Conservation (phyloP, 768 basidiomycete species). For the Galerina marginata region DNA sequence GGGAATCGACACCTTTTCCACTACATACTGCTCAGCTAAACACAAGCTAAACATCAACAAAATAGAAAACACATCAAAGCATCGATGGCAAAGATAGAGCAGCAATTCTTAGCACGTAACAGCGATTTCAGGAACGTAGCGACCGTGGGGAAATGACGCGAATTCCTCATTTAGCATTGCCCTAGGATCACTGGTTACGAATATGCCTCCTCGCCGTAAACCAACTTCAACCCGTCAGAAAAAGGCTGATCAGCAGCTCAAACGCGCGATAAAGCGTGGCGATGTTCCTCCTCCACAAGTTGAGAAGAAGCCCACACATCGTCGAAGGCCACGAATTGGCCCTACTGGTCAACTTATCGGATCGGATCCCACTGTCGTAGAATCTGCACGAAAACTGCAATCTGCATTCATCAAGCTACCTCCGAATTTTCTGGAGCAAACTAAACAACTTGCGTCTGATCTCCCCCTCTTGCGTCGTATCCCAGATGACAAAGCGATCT, state of each 20-base stretch:
- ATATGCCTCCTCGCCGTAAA: constrained; percentile 51
- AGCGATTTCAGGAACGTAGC: not conserved
- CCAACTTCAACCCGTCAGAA: constrained; percentile 71
- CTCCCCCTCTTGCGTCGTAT: constrained; percentile 65
- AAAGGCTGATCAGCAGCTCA: constrained; percentile 75
- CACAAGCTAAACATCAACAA: too few relatives aligned
- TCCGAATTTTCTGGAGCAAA: constrained; percentile 61
- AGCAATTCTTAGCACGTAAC: too few relatives aligned
- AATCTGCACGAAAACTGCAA: constrained; percentile 60
- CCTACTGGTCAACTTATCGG: constrained; percentile 37
- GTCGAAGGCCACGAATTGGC: constrained; percentile 34
- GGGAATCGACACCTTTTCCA: too few relatives aligned
- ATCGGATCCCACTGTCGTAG: constrained; percentile 36
- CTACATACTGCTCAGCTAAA: too few relatives aligned
- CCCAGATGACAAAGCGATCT: constrained; percentile 40
- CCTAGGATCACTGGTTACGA: not conserved
- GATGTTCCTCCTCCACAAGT: constrained; percentile 51
- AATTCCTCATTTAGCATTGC: too few relatives aligned
- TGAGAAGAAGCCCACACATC: constrained; percentile 32
- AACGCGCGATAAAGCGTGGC: constrained; percentile 86
- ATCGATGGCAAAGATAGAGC: too few relatives aligned
- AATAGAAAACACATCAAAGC: too few relatives aligned
- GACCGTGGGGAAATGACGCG: not conserved
- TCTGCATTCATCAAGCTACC: constrained; percentile 74
- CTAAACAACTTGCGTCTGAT: constrained; percentile 59